Conservation (phyloP, 192 early-diverging fungal species). For the Bifiguratus adelaidae region DNA sequence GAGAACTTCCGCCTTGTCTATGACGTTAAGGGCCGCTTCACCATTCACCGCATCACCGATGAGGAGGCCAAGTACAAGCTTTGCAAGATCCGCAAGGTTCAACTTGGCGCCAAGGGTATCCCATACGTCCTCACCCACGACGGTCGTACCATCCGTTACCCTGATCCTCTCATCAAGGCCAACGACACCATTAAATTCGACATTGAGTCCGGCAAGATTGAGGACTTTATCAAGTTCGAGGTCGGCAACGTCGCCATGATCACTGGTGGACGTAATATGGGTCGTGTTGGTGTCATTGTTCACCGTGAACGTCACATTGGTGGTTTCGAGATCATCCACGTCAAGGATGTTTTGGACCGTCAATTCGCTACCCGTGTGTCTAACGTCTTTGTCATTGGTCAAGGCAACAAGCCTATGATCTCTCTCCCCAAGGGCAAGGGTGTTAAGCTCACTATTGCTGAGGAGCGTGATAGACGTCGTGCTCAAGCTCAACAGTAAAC, state of each 20-base stretch:
- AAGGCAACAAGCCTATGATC: slow-evolving; percentile 88
- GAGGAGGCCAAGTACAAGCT: slow-evolving; percentile 99
- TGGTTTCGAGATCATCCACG: slow-evolving; percentile 98
- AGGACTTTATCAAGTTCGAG: slow-evolving; percentile 95
- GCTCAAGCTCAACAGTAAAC: too few species aligned
- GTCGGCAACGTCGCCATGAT: slow-evolving; percentile 92
- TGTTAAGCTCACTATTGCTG: slow-evolving; percentile 96
- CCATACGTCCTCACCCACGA: slow-evolving; percentile 98
- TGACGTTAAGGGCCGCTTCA: slow-evolving; percentile 99
- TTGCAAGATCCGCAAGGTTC: slow-evolving; percentile 93
- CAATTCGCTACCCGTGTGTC: slow-evolving; percentile 94
- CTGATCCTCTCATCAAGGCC: slow-evolving; percentile 97
- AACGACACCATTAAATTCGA: slow-evolving; percentile 99
- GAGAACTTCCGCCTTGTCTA: slow-evolving; percentile 99
- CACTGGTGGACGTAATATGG: slow-evolving; percentile 98
- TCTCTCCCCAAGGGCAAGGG: slow-evolving; percentile 99
- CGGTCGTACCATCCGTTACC: slow-evolving; percentile 99
- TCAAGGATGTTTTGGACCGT: slow-evolving; percentile 94
- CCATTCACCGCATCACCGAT: slow-evolving; percentile 96
- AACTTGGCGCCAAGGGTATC: slow-evolving; percentile 92
- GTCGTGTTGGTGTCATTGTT: slow-evolving; percentile 92
- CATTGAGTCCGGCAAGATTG: slow-evolving; percentile 86
- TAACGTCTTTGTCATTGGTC: slow-evolving; percentile 90
- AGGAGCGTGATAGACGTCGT: slow-evolving; percentile 95
- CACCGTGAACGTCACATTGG: slow-evolving; percentile 96